Base-by-base conservation (phyloP, 805 yeast species). In the Yarrowia sp. region DNA sequence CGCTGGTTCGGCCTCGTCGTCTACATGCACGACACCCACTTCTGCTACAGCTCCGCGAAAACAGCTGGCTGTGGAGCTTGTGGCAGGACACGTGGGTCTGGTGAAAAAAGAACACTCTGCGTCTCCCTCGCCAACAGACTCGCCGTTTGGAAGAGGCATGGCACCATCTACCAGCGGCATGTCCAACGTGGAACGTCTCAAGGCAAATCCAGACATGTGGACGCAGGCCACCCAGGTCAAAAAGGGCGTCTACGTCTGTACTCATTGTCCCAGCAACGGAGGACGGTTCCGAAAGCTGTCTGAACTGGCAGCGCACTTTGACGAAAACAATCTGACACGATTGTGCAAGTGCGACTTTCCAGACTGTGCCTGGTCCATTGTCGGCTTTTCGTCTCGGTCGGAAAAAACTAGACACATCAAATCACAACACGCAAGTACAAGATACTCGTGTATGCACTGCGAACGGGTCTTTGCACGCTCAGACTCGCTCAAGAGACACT, bases 171-270 rank as follows among this genome's bases (percentile, higher is more conserved):
- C 38, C 2, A 54, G n/a, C 24, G 17, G 24, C 2, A n/a, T 26
- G 22, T 17, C 46, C 17, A 54, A 36, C 22, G 63, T 58, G 30
- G 40, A 58, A 10, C 51, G 51, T 10, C 63, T 58, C 17, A 40
- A 22, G 63, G 51, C 51, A 11, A 43, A 58, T 16, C 51, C 63
- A 8, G 63, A 22, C 17, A 58, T 58, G 63, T 58, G 63, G 63
- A 12, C 19, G 2, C 63, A 58, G 32, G 63, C 63, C 2, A 58
- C 51, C 8, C 49, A 41, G 49, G 51, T 43, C 51, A 58, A 58
- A 30, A 58, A 58, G 63, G 63, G 63, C 2, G 63, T 58, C 28
- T 58, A 58, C 41, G 63, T 58, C 17, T 58, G 63, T 21, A 58
- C 63, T 1, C 63, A 58, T 14, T 58, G 63, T 10, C 36, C 63